These are phyloP conservation scores for Spergularia marina DNA, from an alignment of 148 eudicot species.

Conservation along the genomic window DNA sequence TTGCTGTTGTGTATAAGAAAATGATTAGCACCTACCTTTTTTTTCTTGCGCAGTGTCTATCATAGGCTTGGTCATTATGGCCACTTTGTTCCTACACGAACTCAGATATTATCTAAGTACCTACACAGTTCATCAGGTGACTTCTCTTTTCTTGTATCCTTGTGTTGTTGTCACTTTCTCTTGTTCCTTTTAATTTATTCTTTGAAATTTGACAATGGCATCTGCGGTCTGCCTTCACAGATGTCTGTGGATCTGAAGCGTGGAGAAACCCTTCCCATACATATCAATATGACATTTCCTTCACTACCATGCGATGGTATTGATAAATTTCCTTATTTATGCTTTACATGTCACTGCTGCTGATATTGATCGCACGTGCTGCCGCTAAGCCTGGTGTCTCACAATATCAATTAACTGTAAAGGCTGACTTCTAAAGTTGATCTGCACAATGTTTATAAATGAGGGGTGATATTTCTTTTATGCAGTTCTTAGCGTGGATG, in stretches of 20 bases:
- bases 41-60: slow-evolving; percentile 59
- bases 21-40: slow-evolving; percentile 14
- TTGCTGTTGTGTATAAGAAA: neutral
- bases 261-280: slow-evolving; percentile 98
- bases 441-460: slow-evolving; percentile 3
- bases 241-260: slow-evolving; percentile 97
- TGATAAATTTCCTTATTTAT: slow-evolving; percentile 18
- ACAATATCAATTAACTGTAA: neutral
- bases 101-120: slow-evolving; percentile 82
- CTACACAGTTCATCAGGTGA: slow-evolving; percentile 87
- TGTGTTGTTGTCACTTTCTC: slow-evolving; percentile 5
- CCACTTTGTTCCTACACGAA: slow-evolving; percentile 85
- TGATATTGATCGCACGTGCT: neutral
- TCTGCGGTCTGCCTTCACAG: slow-evolving; percentile 37
- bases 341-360: neutral
- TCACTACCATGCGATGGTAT: slow-evolving; percentile 96
- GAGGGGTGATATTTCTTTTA: slow-evolving; percentile 10
- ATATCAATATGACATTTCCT: slow-evolving; percentile 94
- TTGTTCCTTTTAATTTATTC: neutral
- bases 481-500: slow-evolving; percentile 96
- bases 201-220: slow-evolving; percentile 13
- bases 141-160: slow-evolving; percentile 11
- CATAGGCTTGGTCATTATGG: slow-evolving; percentile 88
- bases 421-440: neutral
- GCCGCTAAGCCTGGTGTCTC: neutral